Percentiles rank a stretch among this genome's conserved stretches.
These are phyloP conservation scores for Excoecaria agallocha DNA, from an alignment of 345 rosid genomes.

Conservation along the genomic window DNA sequence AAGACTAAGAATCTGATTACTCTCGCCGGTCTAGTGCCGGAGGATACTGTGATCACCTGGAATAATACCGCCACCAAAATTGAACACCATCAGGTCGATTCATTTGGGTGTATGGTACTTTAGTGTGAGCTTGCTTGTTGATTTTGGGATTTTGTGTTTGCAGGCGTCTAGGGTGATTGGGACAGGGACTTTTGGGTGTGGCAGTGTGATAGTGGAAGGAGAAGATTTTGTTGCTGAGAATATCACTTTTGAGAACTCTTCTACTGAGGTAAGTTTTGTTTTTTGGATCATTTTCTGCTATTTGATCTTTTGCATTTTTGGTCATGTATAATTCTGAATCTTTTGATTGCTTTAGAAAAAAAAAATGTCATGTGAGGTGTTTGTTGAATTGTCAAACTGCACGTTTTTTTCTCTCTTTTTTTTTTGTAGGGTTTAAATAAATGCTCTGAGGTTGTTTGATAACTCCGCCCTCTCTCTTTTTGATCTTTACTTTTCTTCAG, in stretches of 20 bases:
- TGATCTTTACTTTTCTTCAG: conserved; percentile 31
- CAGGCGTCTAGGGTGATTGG: conserved; percentile 71
- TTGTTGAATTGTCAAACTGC: not conserved
- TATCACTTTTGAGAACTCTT: conserved; percentile 89
- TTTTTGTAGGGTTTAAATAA: not conserved
- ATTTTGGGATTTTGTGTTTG: conserved; percentile 11
- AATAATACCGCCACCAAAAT: conserved; percentile 78
- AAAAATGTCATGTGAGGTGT: not conserved
- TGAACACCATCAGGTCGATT: conserved; percentile 79
- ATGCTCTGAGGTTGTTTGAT: not conserved
- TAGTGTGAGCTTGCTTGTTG: not conserved
- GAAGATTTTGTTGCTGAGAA: conserved; percentile 96
- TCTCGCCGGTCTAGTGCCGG: conserved; percentile 72
- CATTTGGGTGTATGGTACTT: conserved; percentile 10
- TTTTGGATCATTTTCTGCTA: not conserved
- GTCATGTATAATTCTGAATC: not conserved
- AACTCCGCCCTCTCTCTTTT: not conserved
- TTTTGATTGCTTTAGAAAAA: not conserved
- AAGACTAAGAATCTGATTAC: conserved; percentile 91
- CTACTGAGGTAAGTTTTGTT: conserved; percentile 59
- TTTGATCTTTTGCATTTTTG: not conserved
- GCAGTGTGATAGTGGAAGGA: conserved; percentile 88
- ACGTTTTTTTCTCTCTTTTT: not conserved
- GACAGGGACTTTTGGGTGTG: conserved; percentile 91
- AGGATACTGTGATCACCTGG: conserved; percentile 73